Base-by-base conservation (phyloP, 164 flowering plant genomes). In the Chimonanthus salicifolius region DNA sequence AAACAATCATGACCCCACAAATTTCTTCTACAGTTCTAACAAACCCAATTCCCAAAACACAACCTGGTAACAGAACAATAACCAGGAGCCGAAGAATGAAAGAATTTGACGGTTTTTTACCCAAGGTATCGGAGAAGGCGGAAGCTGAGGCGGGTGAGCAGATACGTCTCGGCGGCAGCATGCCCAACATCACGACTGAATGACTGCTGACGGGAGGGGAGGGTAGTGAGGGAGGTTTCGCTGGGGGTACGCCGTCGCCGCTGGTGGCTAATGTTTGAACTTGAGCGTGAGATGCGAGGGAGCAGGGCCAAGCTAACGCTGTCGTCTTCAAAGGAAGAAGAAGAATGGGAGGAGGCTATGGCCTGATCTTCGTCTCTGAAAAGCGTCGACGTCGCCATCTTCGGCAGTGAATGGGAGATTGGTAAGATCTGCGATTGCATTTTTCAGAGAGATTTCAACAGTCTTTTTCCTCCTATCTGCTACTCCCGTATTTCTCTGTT, bases 81-180 rank as follows among this genome's bases (percentile, higher is more conserved):
- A 8, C 43, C 33, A 58, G 45, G n/a, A 47, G 63, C 9, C 48
- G 44, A 73, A 63, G 48, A 49, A 47, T 62, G 15, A 47, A 67
- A 9, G 43, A 64, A 49, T 54, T 54, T 4, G 60, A 54, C 16
- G 6, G 7, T 2, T 49, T 49, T 49, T 49, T 87, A 94, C 97
- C 97, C 94, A 5, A 92, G 88, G 78, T 85, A 94, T 2, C 86
- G 78, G 73, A 90, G 74, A 3, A 92, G 84, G 84, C 80, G 86
- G 71, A 87, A 80, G 71, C 85, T 77, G 8, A 89, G 80, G 10
- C 93, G 85, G 71, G 94, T 88, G 64, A 90, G 13, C 75, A 89
- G 50, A 72, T 74, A 88, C 0, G 90, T 88, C 74, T 92, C 94
- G 8, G 87, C 74, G 16, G 91, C 95, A 15, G 87, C 94, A 43